phyloP scores from a whole-genome alignment of 2,329 filamentous ascomycete genomes.

The Scortechinia acanthostroma region DNA sequence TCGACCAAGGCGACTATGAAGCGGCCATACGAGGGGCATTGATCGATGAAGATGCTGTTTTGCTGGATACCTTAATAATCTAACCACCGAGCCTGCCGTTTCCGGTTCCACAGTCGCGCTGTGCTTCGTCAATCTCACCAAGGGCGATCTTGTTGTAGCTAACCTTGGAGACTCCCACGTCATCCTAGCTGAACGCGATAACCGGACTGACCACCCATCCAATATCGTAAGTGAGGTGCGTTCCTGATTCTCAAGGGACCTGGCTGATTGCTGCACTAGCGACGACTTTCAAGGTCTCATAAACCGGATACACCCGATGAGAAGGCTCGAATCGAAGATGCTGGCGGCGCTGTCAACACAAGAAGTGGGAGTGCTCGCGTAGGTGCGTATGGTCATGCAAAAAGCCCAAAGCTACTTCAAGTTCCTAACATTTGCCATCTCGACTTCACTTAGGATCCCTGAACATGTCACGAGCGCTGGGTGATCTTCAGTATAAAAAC shows the following conservation, averaged over 20 bases:
- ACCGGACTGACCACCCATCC: conserved; percentile 13
- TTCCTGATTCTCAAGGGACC: background rate
- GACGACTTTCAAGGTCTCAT: conserved; percentile 18
- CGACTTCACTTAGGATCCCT: conserved; percentile 12
- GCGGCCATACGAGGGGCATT: conserved; percentile 17
- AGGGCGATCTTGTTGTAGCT: conserved; percentile 17
- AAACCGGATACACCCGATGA: conserved; percentile 18
- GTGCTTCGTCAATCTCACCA: conserved; percentile 18
- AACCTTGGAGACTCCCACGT: conserved; percentile 24
- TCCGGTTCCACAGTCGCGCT: conserved; percentile 21
- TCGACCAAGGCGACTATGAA: conserved; percentile 16
- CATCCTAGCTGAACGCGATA: conserved; percentile 18
- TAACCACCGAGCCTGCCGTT: conserved; percentile 14
- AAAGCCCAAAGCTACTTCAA: too few species aligned
- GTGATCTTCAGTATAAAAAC: conserved; percentile 24
- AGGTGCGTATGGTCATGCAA: too few species aligned
- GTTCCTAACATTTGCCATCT: background rate
- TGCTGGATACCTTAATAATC: conserved; percentile 14
- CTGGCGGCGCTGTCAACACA: conserved; percentile 15
- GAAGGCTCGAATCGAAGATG: conserved; percentile 17
- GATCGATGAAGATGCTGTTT: conserved; percentile 15
- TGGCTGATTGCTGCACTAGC: conserved; percentile 9
- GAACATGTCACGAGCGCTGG: conserved; percentile 24
- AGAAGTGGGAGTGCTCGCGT: conserved; percentile 16
- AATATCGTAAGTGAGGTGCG: conserved; percentile 10